Conservation (phyloP, 2,329 filamentous ascomycete genomes). For the Trichothecium sympodiale region DNA sequence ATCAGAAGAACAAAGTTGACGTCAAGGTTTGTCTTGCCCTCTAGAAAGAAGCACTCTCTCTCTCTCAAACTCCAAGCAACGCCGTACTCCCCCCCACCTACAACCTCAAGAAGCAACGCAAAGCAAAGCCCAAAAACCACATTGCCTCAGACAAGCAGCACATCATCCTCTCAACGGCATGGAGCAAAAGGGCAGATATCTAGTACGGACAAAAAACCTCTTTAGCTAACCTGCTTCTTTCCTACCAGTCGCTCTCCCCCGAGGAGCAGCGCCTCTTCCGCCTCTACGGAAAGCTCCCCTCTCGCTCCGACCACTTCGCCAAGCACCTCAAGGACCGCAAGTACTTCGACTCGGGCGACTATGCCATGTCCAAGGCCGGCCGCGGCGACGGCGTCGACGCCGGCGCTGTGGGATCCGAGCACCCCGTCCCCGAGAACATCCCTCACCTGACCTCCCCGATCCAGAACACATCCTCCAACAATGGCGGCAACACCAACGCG, state of each 20-base stretch:
- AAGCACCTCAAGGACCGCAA: conserved; percentile 99
- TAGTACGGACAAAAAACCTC: no score
- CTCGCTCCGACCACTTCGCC: conserved; percentile 89
- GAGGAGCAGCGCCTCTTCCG: conserved; percentile 96
- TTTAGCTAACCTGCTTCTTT: conserved; percentile 11
- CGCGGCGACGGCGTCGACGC: conserved; percentile 92
- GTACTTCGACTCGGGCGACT: conserved; percentile 95
- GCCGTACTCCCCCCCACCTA: no score
- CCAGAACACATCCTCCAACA: conserved; percentile 20
- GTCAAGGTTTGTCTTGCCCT: conserved; percentile 59
- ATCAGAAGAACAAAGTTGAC: conserved; percentile 98
- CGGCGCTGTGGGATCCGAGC: conserved; percentile 85
- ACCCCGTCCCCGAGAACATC: conserved; percentile 91
- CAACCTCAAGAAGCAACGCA: no score
- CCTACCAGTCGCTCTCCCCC: conserved; percentile 77
- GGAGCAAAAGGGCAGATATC: neutral
- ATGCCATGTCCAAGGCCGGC: conserved; percentile 92
- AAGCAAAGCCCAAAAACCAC: no score
- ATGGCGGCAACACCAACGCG: conserved; percentile 13
- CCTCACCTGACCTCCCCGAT: conserved; percentile 70
- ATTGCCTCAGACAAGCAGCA: no score
- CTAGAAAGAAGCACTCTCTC: no score
- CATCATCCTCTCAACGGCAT: no score
- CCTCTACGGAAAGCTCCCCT: conserved; percentile 94
- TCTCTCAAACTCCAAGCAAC: no score